These are phyloP conservation scores for Colletotrichum lentis DNA, from an alignment of 2,329 filamentous ascomycete species.

Conservation along the genomic window DNA sequence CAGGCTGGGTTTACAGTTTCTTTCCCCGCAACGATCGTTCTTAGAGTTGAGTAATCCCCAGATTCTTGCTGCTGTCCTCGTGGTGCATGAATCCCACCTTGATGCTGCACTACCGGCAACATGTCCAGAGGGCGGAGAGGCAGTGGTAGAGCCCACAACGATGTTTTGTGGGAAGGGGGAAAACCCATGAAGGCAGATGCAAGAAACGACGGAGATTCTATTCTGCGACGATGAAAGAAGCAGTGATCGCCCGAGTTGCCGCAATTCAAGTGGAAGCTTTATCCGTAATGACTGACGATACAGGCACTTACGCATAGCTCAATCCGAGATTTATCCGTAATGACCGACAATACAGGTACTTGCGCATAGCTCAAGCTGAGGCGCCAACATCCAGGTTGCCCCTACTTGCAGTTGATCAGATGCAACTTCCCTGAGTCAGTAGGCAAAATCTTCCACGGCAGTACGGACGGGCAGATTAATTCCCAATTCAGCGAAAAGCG, in stretches of 20 bases:
- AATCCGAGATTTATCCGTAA: no score
- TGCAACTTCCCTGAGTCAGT: not conserved
- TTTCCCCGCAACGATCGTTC: not conserved
- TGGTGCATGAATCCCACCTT: not conserved
- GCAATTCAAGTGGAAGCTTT: not conserved
- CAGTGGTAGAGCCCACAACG: not conserved
- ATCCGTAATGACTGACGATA: not conserved
- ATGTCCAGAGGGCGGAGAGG: not conserved
- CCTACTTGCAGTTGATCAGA: not conserved
- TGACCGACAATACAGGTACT: no score
- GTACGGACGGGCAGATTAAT: not conserved
- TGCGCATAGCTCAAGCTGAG: not conserved
- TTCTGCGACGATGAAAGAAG: not conserved
- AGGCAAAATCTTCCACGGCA: not conserved
- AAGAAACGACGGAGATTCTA: not conserved
- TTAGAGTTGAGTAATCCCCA: not conserved
- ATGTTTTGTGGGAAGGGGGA: no score
- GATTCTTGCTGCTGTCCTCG: not conserved
- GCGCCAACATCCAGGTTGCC: not conserved
- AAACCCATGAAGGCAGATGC: not conserved
- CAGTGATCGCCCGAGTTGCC: not conserved
- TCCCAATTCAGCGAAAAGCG: not conserved
- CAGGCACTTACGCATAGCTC: no score
- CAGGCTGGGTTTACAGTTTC: not conserved
- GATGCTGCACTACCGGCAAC: not conserved